Base-by-base conservation (phyloP, 495 filamentous ascomycete species). In the Aspergillus bridgeri region DNA sequence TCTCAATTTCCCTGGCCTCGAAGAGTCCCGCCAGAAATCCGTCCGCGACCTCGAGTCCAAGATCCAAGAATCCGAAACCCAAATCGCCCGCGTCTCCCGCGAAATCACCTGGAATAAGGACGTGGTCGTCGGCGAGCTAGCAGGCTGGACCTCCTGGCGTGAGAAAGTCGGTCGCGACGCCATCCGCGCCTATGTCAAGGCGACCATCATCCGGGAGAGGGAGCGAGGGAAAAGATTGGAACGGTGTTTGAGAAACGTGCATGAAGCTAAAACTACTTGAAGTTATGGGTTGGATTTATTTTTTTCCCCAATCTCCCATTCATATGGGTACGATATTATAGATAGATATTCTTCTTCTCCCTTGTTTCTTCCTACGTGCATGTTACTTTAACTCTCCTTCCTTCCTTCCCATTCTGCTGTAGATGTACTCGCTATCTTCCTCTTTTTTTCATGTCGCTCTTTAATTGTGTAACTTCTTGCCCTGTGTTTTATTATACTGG, bases 91-190 rank as follows among this genome's bases (percentile, higher is more conserved):
- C 22, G 68, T 96, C 18, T 85, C 86, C 0, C 82, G 83, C 48
- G 95, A 99, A 66, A 70, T 99, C 19, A 75, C 89, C 33, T 97
- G 95, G 68, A 96, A 92, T 51, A 92, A 96, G 72, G 89, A 92
- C 69, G 90, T 92, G 9, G 92, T 97, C 6, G 93, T 95, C 13
- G 79, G 84, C 7, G 95, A 99, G 69, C 68, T 99, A 57, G 93
- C 94, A 1, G 92, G 90, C 2, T 98, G 93, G 89, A 90, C 96
- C 64, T 91, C 94, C 15, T 84, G 90, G 77, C 85, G 92, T 51
- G 91, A 87, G 61, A 84, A 83, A 61, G 81, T 91, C 72, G 92
- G 88, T 3, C 76, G 84, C 24, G 84, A 82, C 60, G 88, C 89
- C 3, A 84, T 97, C 42, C 82, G 79, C 58, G 81, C 88, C 17